Conservation (phyloP, 352 stramenopile species). For the Hyaloperonospora brassicae region DNA sequence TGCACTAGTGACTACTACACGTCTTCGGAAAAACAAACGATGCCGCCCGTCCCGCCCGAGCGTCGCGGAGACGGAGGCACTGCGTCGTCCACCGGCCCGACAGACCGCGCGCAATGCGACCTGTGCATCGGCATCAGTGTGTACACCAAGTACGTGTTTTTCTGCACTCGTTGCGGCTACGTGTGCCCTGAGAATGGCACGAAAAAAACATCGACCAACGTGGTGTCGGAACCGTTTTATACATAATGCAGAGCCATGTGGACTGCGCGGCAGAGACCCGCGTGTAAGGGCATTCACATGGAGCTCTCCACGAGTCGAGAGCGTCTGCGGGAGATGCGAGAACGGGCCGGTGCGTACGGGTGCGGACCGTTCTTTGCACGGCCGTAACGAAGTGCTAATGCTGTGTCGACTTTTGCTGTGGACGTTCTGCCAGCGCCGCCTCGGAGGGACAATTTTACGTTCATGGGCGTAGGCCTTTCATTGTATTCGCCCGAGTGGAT, state of each 20-base stretch:
- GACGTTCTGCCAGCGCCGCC: constrained; percentile 23
- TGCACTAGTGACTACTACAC: no score
- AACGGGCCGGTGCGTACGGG: constrained; percentile 30
- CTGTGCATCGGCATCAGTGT: constrained; percentile 58
- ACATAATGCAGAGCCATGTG: constrained; percentile 36
- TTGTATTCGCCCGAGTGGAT: constrained; percentile 58
- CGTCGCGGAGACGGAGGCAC: constrained; percentile 11
- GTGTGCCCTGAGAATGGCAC: no score
- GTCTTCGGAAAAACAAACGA: no score
- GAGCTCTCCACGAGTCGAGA: constrained; percentile 31
- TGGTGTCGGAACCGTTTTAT: no score
- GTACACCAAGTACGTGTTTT: constrained; percentile 48
- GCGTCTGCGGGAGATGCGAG: constrained; percentile 38
- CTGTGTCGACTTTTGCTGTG: constrained; percentile 9
- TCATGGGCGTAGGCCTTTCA: constrained; percentile 51
- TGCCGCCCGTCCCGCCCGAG: no score
- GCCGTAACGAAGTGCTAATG: constrained; percentile 6
- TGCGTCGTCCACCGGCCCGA: constrained; percentile 2
- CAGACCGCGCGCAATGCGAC: constrained; percentile 26
- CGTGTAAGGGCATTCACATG: constrained; percentile 51
- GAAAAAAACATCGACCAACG: no score
- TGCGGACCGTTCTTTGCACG: not conserved
- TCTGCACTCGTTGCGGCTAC: no score
- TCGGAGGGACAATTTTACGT: constrained; percentile 47
- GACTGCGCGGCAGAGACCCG: constrained; percentile 32